phyloP scores from a whole-genome alignment of 208 protist species.

The Tritrichomonas foetus region DNA sequence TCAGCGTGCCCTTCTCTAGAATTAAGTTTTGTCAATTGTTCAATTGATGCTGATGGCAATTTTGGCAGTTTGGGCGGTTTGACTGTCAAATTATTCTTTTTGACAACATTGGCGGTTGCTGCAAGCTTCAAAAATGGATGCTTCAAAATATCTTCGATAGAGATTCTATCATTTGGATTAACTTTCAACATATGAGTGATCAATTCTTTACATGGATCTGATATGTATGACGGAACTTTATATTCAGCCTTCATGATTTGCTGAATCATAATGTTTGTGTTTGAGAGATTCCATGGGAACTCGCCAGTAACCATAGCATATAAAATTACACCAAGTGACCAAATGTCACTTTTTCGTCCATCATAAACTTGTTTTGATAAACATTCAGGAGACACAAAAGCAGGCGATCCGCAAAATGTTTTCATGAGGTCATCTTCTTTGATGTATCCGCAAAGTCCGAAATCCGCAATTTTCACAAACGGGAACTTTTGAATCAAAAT shows the following conservation, averaged over 20 bases:
- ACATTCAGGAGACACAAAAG: not conserved
- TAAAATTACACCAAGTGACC: slow-evolving; percentile 12
- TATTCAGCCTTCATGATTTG: not conserved
- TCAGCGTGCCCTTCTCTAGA: too few species aligned
- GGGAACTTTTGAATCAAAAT: not conserved
- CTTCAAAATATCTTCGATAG: not conserved
- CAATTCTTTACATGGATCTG: not conserved
- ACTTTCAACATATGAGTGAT: not conserved
- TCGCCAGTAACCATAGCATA: slow-evolving; percentile 5
- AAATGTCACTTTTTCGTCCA: slow-evolving; percentile 3
- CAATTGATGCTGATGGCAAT: too few species aligned
- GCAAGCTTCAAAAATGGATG: not conserved
- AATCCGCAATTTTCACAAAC: not conserved
- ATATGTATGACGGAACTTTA: not conserved
- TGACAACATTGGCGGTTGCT: too few species aligned
- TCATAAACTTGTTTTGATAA: not conserved
- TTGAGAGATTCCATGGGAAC: slow-evolving; percentile 7
- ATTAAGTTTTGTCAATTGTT: too few species aligned
- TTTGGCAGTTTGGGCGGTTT: too few species aligned
- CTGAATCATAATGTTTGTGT: not conserved
- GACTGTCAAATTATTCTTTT: too few species aligned
- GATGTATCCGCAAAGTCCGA: not conserved
- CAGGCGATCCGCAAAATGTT: slow-evolving; percentile 23
- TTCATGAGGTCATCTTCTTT: not conserved
- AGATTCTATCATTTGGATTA: not conserved